Evolutionary conservation across 495 filamentous ascomycete species (phyloP).

Genomic region (Astrothelium macrocarpum): DNA sequence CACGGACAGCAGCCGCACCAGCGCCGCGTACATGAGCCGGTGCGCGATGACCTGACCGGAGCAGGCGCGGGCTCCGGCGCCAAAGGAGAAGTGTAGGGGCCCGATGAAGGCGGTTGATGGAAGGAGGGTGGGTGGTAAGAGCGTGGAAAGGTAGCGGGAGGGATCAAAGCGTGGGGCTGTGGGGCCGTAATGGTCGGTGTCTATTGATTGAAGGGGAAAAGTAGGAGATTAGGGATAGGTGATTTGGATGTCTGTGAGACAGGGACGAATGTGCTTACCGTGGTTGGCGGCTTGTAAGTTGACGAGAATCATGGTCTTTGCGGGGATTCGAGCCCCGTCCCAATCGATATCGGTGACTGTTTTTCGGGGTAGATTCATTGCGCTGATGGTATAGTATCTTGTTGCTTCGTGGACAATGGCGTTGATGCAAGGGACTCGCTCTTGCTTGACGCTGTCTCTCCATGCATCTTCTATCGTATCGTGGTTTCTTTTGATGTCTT

Average conservation of each 20-base stretch:
- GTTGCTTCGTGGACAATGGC: slow-evolving; percentile 52
- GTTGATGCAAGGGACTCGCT: slow-evolving; percentile 58
- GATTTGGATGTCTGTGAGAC: background rate
- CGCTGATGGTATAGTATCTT: slow-evolving; percentile 46
- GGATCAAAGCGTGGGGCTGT: slow-evolving; percentile 44
- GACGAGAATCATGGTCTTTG: slow-evolving; percentile 47
- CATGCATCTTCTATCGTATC: slow-evolving; percentile 41
- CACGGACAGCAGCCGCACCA: slow-evolving; percentile 39
- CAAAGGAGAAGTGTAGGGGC: slow-evolving; percentile 43
- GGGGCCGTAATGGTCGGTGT: slow-evolving; percentile 43
- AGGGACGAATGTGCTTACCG: too few relatives aligned
- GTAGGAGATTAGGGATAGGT: background rate
- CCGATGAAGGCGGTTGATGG: slow-evolving; percentile 14
- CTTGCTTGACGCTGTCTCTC: slow-evolving; percentile 37
- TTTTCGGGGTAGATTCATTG: slow-evolving; percentile 46
- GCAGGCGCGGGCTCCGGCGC: slow-evolving; percentile 45
- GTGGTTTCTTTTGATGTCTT: slow-evolving; percentile 44
- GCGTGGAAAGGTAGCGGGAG: slow-evolving; percentile 36
- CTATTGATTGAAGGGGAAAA: slow-evolving; percentile 22
- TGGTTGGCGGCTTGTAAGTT: slow-evolving; percentile 51
- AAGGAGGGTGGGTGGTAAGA: slow-evolving; percentile 9
- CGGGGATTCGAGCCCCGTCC: slow-evolving; percentile 46
- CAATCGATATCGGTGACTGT: slow-evolving; percentile 44
- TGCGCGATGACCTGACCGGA: slow-evolving; percentile 44
- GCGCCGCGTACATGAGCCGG: slow-evolving; percentile 41